A percentile compares a stretch with the other conserved stretches of the same genome.
Evolutionary conservation across 345 rosid species (phyloP).

Genomic region (Salix viminalis): DNA sequence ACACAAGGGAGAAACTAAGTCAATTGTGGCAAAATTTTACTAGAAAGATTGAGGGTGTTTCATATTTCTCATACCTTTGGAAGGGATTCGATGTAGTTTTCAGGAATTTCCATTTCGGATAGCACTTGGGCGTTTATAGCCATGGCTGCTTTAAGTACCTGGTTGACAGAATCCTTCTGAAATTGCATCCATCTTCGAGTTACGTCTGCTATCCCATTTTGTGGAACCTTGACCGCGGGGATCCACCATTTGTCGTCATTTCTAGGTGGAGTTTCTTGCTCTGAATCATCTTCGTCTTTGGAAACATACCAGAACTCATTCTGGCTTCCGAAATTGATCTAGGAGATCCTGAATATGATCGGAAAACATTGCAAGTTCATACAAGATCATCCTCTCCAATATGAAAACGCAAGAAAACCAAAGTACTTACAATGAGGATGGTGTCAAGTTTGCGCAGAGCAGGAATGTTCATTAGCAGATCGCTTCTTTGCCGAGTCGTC

Average conservation of each 20-base stretch:
- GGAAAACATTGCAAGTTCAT: not conserved
- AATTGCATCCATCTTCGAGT: constrained; percentile 59
- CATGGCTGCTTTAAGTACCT: constrained; percentile 93
- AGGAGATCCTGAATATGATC: constrained; percentile 49
- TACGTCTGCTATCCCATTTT: constrained; percentile 57
- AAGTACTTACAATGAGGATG: constrained; percentile 65
- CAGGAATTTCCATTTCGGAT: constrained; percentile 87
- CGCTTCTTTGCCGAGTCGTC: constrained; percentile 79
- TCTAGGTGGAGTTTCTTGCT: constrained; percentile 45
- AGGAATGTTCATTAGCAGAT: constrained; percentile 81
- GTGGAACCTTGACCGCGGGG: constrained; percentile 75
- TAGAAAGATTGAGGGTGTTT: not conserved
- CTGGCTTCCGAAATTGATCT: constrained; percentile 61
- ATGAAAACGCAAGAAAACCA: not conserved
- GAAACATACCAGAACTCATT: constrained; percentile 88
- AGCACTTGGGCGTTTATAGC: constrained; percentile 89
- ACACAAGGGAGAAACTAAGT: not conserved
- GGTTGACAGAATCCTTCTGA: constrained; percentile 96
- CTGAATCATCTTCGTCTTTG: constrained; percentile 48
- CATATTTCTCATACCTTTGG: constrained; percentile 64
- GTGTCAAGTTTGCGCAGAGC: constrained; percentile 83
- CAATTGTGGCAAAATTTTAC: not conserved
- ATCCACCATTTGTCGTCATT: constrained; percentile 92
- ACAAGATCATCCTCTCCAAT: not conserved
- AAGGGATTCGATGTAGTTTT: constrained; percentile 82